Conservation (phyloP, 192 early-diverging fungal species). For the Paraglomus brasilianum region DNA sequence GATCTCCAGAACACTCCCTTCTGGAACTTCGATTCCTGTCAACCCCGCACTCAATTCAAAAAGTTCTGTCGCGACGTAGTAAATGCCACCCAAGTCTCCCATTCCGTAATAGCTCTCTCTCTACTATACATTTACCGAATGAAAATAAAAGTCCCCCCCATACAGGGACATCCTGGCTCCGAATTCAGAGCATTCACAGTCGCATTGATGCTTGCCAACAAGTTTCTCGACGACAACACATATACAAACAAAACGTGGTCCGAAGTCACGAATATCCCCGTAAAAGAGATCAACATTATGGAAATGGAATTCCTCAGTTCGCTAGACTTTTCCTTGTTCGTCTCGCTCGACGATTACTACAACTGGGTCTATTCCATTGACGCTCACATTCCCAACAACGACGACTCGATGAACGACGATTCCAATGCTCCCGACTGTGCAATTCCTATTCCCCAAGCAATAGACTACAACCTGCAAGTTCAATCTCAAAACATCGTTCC, state of each 20-base stretch:
- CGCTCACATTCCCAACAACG: background rate
- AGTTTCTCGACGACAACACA: constrained; percentile 86
- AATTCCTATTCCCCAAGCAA: background rate
- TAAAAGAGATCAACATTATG: constrained; percentile 80
- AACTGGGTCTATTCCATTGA: constrained; percentile 58
- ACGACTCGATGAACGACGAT: background rate
- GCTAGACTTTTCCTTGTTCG: constrained; percentile 72
- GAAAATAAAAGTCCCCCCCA: constrained; percentile 51
- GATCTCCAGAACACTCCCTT: background rate
- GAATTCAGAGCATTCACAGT: constrained; percentile 83
- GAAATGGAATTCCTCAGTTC: constrained; percentile 84
- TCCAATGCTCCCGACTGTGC: background rate
- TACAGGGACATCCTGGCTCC: constrained; percentile 64
- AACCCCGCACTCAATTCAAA: constrained; percentile 39
- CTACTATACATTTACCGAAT: constrained; percentile 66
- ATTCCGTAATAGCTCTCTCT: constrained; percentile 59
- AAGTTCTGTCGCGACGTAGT: constrained; percentile 55
- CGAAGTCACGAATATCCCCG: constrained; percentile 76
- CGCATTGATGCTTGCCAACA: constrained; percentile 84
- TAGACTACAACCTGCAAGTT: background rate
- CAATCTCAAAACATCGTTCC: background rate
- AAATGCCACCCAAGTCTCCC: constrained; percentile 59
- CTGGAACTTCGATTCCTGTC: background rate
- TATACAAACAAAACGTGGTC: constrained; percentile 90
- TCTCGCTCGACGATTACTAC: constrained; percentile 66